Evolutionary conservation across 116 monocot species (phyloP), one percentile per base, ranked within the genome.

Genomic region (Phalaenopsis hybrid): DNA sequence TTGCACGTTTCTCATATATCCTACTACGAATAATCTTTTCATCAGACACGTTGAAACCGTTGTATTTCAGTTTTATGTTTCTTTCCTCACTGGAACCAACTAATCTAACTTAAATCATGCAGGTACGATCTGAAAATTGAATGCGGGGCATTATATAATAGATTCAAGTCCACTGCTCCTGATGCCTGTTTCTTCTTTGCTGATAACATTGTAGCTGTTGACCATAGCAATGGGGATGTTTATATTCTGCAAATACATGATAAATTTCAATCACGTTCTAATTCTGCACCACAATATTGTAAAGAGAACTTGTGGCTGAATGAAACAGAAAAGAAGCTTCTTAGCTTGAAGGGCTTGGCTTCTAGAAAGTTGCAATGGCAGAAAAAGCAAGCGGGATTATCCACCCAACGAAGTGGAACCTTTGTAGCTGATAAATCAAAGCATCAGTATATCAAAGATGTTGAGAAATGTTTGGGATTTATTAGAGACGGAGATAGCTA

Each of bases 101-200:
- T 75, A 75, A 75, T 75, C 7, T n/a, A 45, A 15, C 45, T 75
- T 75, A 8, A 17, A 79, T 76, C 37, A 31, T 15, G 50, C 91
- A 98, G 98, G 80, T 99, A 99, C 78, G 79, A 86, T 79, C 89
- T 99, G 59, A 99, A 99, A 91, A 81, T 95, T 80, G 95, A 99
- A 91, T 93, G 98, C 75, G 95, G 95, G 76, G 93, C 95, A 82
- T 82, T 87, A 82, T 90, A 83, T 77, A 99, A 99, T 81, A 52
- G 44, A 7, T 88, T 92, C 84, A 88, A 84, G 65, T 99, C 98
- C 25, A 85, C 15, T 9, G 78, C 89, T 79, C 93, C 95, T 68
- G 98, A 98, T 90, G 93, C 98, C 63, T 98, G 98, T 85, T 90
- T 99, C 85, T 95, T 99, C 86, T 99, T 95, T 85, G 88, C 91